Evolutionary conservation across 352 stramenopile species (phyloP), one percentile per base, ranked within the genome.

Genomic region (Albugo laibachii): DNA sequence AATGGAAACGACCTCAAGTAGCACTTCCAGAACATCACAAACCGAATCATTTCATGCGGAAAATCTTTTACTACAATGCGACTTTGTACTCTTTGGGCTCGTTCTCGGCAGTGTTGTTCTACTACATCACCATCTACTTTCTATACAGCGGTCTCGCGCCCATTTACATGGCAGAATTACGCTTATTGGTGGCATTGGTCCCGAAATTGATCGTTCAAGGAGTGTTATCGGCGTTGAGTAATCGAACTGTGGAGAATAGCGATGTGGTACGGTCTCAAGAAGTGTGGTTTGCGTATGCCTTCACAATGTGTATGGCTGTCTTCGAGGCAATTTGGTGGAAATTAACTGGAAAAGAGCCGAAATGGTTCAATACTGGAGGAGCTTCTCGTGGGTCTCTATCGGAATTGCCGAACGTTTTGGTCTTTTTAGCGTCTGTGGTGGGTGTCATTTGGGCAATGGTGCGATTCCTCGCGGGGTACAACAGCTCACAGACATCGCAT

Each of bases 61-160:
- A 65, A 41, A 62, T 88, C 39, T 88, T 85, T 45, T 88, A 79
- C 56, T 65, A 77, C 52, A 85, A 88, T 61, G 72, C 59, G 50
- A 85, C 72, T 12, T 61, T 88, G 39, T 88, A 88, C 56, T 73
- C 75, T 43, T 56, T 88, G 34, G 68, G 73, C 13, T 88, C 72
- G 36, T 79, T 88, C 52, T 78, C 70, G 46, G 69, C 72, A 12
- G 63, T 88, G 18, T 53, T 88, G 52, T 88, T 83, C 53, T 85
- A 80, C 57, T 83, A 83, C 63, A 75, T 88, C 48, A 85, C 75
- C 46, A 59, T 85, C 52, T 88, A 88, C 65, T 88, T 85, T 54
- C 56, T 88, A 24, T 88, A 72, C 57, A 80, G 72, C 3, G 75
- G 75, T 38, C 77, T 83, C 52, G 69, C 75, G 27, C 75, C 75